These are phyloP conservation scores for Tylopilus plumbeoviolaceoides DNA, from an alignment of 768 basidiomycete species.

Conservation along the genomic window DNA sequence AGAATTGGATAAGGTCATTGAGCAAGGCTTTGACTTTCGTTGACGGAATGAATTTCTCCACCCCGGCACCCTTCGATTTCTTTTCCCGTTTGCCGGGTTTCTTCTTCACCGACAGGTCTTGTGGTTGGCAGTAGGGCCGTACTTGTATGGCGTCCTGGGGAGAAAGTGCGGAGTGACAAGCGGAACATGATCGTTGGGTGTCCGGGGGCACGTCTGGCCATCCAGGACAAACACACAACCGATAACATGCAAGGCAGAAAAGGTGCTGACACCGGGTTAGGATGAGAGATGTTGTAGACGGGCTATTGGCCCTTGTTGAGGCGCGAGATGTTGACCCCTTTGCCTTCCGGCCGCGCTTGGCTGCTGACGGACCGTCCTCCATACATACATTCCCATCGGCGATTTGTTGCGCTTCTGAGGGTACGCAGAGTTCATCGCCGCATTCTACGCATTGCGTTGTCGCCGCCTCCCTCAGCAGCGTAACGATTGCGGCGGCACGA, in stretches of 20 bases:
- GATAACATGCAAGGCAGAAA: conserved; percentile 86
- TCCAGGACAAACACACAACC: conserved; percentile 66
- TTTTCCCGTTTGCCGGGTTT: conserved; percentile 65
- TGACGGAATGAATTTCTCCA: conserved; percentile 67
- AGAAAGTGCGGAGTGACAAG: conserved; percentile 67
- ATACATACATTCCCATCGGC: conserved; percentile 39
- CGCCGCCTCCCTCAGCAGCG: conserved; percentile 80
- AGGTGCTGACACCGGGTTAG: conserved; percentile 94
- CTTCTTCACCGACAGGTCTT: conserved; percentile 48
- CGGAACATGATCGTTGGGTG: conserved; percentile 62
- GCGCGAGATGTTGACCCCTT: conserved; percentile 58
- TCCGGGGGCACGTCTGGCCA: conserved; percentile 73
- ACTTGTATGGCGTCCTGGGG: conserved; percentile 82
- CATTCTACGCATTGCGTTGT: conserved; percentile 91
- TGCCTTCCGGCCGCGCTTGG: conserved; percentile 51
- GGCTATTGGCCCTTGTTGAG: conserved; percentile 73
- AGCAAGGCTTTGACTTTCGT: conserved; percentile 88
- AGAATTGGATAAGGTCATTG: conserved; percentile 75
- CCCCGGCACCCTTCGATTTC: conserved; percentile 47
- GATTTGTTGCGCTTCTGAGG: conserved; percentile 39
- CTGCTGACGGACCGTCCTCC: conserved; percentile 49
- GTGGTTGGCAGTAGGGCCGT: conserved; percentile 51
- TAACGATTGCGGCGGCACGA: conserved; percentile 79
- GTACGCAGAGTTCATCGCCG: conserved; percentile 63
- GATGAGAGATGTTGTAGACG: conserved; percentile 57